Percentiles rank a stretch among this genome's conserved stretches.
Conservation (phyloP, 2,329 filamentous ascomycete species). For the Aspergillus piperis region DNA sequence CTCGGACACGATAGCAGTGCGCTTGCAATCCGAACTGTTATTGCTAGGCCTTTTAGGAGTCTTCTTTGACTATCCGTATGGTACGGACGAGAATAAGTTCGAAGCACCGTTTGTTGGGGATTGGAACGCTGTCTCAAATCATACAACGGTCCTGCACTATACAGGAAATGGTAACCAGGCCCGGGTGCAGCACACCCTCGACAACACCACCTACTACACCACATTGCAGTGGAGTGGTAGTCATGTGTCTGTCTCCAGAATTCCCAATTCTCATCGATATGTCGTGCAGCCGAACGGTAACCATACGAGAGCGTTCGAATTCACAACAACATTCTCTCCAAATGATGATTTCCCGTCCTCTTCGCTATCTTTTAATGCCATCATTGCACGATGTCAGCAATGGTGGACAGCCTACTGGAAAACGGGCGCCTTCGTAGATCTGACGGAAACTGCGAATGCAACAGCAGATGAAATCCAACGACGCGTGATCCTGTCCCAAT, state of each 20-base stretch:
- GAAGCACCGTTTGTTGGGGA: slow-evolving; percentile 58
- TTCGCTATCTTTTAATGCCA: slow-evolving; percentile 19
- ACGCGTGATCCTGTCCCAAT: slow-evolving; percentile 57
- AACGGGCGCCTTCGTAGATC: slow-evolving; percentile 55
- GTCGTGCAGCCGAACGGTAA: background rate
- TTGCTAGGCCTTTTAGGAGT: slow-evolving; percentile 43
- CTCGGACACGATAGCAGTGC: slow-evolving; percentile 21
- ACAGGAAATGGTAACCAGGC: background rate
- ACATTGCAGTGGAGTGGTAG: background rate
- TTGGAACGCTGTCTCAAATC: slow-evolving; percentile 48
- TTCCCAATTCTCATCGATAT: slow-evolving; percentile 1
- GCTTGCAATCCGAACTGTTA: slow-evolving; percentile 46
- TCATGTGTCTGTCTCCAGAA: background rate
- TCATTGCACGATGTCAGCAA: slow-evolving; percentile 2
- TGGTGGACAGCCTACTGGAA: slow-evolving; percentile 57
- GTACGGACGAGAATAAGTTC: slow-evolving; percentile 53
- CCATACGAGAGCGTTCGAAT: background rate
- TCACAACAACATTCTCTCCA: background rate
- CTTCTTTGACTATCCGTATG: slow-evolving; percentile 56
- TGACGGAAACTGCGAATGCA: slow-evolving; percentile 42
- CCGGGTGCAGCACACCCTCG: slow-evolving; percentile 1
- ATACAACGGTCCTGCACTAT: background rate
- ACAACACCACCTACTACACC: slow-evolving; percentile 3
- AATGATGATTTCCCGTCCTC: background rate
- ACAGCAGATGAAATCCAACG: slow-evolving; percentile 55